Base-by-base conservation (phyloP, 1,284 basidiomycete genomes). In the Cutaneotrichosporon spelunceum region DNA sequence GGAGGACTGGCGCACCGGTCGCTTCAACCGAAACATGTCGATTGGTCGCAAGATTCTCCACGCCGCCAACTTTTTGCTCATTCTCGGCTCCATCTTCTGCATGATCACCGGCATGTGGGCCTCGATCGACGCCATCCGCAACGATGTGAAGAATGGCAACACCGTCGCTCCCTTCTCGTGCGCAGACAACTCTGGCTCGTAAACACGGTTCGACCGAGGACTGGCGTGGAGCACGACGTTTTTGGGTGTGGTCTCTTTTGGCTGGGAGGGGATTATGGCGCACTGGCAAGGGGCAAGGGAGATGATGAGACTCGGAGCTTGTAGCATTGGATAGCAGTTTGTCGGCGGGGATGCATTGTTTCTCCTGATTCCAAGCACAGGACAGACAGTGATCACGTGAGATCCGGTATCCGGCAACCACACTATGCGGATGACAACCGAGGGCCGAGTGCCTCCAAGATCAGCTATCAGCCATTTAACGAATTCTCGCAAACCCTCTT, bases 71-170 rank as follows among this genome's bases (percentile, higher is more conserved):
- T 27, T 60, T 8, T 36, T 68, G 19, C 61, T 73, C 58, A 62
- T 72, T 44, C 27, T 70, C 24, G 29, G 69, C 50, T 68, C 69
- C 27, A 59, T 61, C 27, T 73, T 74, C 63, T 33, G 64, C 36
- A 70, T 68, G 60, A 65, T 70, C 1, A 68, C 70, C 10, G 72
- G 72, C 11, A 67, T 65, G 26, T 73, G 68, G 49, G 70, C 61
- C 2, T 56, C 67, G 11, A 66, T 65, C 33, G 59, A 70, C 9
- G 58, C 60, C 9, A 68, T 70, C 60, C 61, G 52, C 29, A 52
- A 61, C 56, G 60, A 62, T 26, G 30, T 68, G 23, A 55, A 53
- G 34, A 44, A 26, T 26, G 66, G 64, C 10, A 47, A 49, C n/a
- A 59, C 57, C 7, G 53, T 57, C 23, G 44, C 55, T 21, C 65